phyloP scores from a whole-genome alignment of 129 eudicot species.

The Artemisia tridentata region DNA sequence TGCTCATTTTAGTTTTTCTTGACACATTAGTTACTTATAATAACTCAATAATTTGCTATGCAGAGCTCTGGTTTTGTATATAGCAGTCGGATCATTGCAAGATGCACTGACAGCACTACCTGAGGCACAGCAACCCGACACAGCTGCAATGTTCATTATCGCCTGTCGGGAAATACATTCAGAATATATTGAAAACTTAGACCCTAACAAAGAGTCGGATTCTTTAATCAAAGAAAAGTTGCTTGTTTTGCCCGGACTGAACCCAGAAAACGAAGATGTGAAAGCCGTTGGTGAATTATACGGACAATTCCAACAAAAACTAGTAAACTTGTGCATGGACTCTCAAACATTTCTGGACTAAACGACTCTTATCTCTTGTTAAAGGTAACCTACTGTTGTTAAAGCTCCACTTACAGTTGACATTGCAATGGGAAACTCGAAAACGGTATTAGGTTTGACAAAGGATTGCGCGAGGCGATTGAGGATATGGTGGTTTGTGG shows the following conservation, averaged over 20 bases:
- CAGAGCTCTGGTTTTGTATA: conserved; percentile 86
- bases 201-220: conserved; percentile 36
- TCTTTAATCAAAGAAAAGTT: conserved; percentile 48
- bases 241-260: conserved; percentile 51
- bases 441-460: too few relatives aligned
- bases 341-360: conserved; percentile 66
- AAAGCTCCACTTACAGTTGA: conserved; percentile 21
- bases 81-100: conserved; percentile 89
- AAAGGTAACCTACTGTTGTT: neutral
- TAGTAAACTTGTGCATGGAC: conserved; percentile 95
- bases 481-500: too few relatives aligned
- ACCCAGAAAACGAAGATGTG: conserved; percentile 79
- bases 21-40: too few relatives aligned
- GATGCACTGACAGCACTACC: conserved; percentile 92
- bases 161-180: conserved; percentile 78
- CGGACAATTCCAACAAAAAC: conserved; percentile 86
- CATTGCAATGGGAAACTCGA: neutral
- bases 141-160: conserved; percentile 89
- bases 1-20: too few relatives aligned
- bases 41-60: conserved; percentile 5
- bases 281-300: conserved; percentile 76
- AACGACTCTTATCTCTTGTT: neutral
- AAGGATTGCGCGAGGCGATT: too few relatives aligned
- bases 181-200: conserved; percentile 47
- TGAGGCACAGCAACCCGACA: conserved; percentile 86